A percentile compares a stretch with the other conserved stretches of the same genome.
These are phyloP conservation scores for Mycena filopes DNA, from an alignment of 768 basidiomycete species.

Conservation along the genomic window DNA sequence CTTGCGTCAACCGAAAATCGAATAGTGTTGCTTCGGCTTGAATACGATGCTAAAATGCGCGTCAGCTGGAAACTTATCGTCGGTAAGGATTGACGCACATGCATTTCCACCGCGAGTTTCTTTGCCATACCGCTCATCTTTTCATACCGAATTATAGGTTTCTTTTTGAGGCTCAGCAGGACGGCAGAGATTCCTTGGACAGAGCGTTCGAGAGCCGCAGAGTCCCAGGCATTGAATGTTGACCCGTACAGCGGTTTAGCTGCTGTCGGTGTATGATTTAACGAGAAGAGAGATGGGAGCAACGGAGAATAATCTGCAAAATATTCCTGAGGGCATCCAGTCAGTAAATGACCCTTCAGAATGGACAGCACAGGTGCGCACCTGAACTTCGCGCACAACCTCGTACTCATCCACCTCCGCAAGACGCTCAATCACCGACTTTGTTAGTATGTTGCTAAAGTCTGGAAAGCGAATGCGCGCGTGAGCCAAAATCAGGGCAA, in stretches of 20 bases:
- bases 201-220: conserved; percentile 76
- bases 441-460: conserved; percentile 94
- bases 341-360: not conserved
- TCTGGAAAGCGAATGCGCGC: conserved; percentile 57
- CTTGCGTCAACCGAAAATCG: conserved; percentile 91
- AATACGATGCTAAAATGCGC: conserved; percentile 71
- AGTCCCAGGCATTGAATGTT: conserved; percentile 78
- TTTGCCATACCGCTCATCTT: conserved; percentile 93
- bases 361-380: conserved; percentile 44
- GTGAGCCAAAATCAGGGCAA: conserved; percentile 36
- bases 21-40: conserved; percentile 86
- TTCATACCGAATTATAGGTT: conserved; percentile 94
- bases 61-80: not conserved
- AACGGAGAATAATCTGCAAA: conserved; percentile 97
- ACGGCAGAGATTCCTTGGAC: conserved; percentile 87
- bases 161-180: conserved; percentile 94
- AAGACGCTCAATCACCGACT: conserved; percentile 89
- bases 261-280: conserved; percentile 77
- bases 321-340: conserved; percentile 75
- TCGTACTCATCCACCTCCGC: conserved; percentile 97
- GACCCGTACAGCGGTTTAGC: conserved; percentile 77
- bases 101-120: conserved; percentile 87
- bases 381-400: conserved; percentile 97
- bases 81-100: conserved; percentile 57
- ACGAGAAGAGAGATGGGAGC: conserved; percentile 85